These are phyloP conservation scores for Calocera viscosa DNA, from an alignment of 768 basidiomycete genomes.

Conservation along the genomic window DNA sequence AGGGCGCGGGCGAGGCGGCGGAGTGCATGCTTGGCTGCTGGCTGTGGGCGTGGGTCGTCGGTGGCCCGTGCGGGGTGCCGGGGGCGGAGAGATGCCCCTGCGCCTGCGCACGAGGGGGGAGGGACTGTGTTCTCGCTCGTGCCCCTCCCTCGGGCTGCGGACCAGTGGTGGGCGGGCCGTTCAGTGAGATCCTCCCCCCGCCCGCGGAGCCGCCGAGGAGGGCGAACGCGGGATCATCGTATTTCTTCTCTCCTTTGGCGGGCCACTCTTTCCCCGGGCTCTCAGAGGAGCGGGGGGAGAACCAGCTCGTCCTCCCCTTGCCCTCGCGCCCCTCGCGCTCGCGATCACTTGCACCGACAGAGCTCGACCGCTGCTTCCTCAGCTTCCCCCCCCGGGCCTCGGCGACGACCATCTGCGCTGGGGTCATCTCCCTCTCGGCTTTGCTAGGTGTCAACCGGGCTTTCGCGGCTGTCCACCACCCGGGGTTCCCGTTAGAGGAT, in stretches of 20 bases:
- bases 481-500: conserved; percentile 13
- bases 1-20: conserved; percentile 31
- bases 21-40: conserved; percentile 6
- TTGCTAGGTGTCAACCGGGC: conserved; percentile 67
- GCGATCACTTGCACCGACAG: neutral
- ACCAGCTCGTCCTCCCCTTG: neutral
- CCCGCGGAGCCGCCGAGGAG: neutral
- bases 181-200: neutral
- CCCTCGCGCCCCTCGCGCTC: neutral
- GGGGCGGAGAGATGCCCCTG: neutral
- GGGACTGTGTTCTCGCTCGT: neutral
- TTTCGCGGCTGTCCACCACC: conserved; percentile 70
- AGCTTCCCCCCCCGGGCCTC: neutral
- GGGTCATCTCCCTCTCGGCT: conserved; percentile 33
- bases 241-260: conserved; percentile 39
- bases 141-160: neutral
- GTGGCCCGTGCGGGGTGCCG: neutral
- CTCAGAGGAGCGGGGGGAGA: conserved; percentile 15
- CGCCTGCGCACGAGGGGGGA: neutral
- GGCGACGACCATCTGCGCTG: neutral
- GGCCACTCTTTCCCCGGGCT: conserved; percentile 39
- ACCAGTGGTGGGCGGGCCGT: neutral
- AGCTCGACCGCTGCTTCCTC: neutral
- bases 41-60: conserved; percentile 21
- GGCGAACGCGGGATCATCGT: conserved; percentile 41